phyloP scores from a whole-genome alignment of 768 basidiomycete genomes.

The Russula sp. region DNA sequence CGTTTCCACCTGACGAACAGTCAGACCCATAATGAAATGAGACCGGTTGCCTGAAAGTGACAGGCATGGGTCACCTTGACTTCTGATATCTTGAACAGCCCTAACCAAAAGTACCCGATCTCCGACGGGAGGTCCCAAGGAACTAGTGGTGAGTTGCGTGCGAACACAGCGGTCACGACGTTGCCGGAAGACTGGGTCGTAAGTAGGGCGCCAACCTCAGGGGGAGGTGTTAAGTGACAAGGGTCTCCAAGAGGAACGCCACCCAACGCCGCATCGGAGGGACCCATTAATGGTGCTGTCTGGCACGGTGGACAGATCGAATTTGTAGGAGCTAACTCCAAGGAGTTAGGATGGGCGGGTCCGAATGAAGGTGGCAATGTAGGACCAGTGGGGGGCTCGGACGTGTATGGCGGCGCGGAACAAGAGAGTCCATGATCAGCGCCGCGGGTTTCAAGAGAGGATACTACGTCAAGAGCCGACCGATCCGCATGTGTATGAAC shows the following conservation, averaged over 20 bases:
- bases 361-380: neutral
- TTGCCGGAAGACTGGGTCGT: neutral
- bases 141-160: conserved; percentile 20
- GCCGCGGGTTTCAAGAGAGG: neutral
- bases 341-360: neutral
- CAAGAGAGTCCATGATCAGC: neutral
- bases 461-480: neutral
- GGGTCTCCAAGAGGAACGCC: neutral
- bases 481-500: neutral
- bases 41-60: neutral
- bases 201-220: conserved; percentile 13
- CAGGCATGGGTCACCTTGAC: conserved; percentile 15
- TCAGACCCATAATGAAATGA: conserved; percentile 5
- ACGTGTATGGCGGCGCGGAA: neutral
- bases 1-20: conserved; percentile 12
- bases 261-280: neutral
- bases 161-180: conserved; percentile 10
- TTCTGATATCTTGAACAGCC: conserved; percentile 16
- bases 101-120: conserved; percentile 21
- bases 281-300: neutral
- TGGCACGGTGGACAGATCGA: neutral
- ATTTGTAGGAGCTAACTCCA: neutral
- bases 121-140: conserved; percentile 22
- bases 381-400: neutral
- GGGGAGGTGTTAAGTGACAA: conserved; percentile 5